A percentile compares a stretch with the other conserved stretches of the same genome.
Conservation (phyloP, 345 rosid genomes). For the Viola odorata region DNA sequence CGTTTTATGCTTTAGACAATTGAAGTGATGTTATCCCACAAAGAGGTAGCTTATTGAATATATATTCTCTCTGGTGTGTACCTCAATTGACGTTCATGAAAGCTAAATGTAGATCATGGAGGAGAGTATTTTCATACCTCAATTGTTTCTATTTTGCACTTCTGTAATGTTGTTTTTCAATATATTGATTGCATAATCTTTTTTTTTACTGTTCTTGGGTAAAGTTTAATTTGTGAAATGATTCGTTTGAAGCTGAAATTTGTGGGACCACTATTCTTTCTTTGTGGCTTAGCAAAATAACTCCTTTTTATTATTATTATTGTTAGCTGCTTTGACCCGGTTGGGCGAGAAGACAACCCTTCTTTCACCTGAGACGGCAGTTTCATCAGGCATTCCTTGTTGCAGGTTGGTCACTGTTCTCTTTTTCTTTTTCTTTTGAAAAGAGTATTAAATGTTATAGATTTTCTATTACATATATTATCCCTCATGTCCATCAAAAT, state of each 20-base stretch:
- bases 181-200: not conserved
- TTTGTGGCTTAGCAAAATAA: conserved; percentile 11
- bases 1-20: not conserved
- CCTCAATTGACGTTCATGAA: too few species aligned
- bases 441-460: not conserved
- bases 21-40: not conserved
- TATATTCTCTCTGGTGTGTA: too few species aligned
- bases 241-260: conserved; percentile 1
- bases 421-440: conserved; percentile 3
- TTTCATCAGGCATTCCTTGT: conserved; percentile 87
- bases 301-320: conserved; percentile 23
- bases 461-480: conserved; percentile 2
- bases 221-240: not conserved
- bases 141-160: too few species aligned
- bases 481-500: not conserved
- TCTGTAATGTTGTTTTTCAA: not conserved
- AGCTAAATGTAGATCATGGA: too few species aligned
- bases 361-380: conserved; percentile 75
- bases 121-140: too few species aligned
- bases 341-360: conserved; percentile 99
- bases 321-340: conserved; percentile 72
- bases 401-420: conserved; percentile 60
- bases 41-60: too few species aligned
- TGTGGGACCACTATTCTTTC: conserved; percentile 3
- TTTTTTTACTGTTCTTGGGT: too few species aligned